phyloP scores from a whole-genome alignment of 306 rosid genomes.

The Medicago arabica region DNA sequence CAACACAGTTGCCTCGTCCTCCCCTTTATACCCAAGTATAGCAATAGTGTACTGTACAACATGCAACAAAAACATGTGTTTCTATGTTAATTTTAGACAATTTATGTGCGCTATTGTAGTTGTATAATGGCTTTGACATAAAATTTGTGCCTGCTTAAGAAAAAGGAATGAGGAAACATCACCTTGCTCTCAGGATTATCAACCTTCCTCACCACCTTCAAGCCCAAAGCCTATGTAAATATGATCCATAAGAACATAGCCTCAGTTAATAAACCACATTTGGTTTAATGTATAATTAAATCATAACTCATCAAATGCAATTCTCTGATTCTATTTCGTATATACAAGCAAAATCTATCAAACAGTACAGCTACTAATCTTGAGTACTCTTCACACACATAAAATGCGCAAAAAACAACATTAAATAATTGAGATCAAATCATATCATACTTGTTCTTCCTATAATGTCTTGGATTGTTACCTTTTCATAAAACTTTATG shows the following conservation, averaged over 20 bases:
- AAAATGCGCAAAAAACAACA: background rate
- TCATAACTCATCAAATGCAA: background rate
- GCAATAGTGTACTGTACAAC: constrained; percentile 72
- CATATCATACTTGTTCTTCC: background rate
- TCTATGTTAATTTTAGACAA: background rate
- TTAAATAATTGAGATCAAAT: too few species aligned
- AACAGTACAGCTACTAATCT: background rate
- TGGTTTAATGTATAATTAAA: constrained; percentile 19
- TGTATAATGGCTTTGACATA: background rate
- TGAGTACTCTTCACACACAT: background rate
- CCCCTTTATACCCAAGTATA: constrained; percentile 78
- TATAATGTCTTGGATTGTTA: constrained; percentile 24
- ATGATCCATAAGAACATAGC: constrained; percentile 31
- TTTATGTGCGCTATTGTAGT: background rate
- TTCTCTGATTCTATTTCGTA: constrained; percentile 6
- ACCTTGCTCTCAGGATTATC: constrained; percentile 90
- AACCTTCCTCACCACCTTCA: constrained; percentile 74
- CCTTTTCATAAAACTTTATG: constrained; percentile 91
- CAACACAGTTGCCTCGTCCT: constrained; percentile 76
- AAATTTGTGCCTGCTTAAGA: too few species aligned
- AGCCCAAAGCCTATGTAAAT: constrained; percentile 78
- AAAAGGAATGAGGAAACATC: background rate
- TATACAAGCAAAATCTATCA: background rate
- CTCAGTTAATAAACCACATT: constrained; percentile 7
- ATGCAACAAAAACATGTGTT: constrained; percentile 22